phyloP scores from a whole-genome alignment of 1,139 yeast species.

The Hansenula lynferdii region DNA sequence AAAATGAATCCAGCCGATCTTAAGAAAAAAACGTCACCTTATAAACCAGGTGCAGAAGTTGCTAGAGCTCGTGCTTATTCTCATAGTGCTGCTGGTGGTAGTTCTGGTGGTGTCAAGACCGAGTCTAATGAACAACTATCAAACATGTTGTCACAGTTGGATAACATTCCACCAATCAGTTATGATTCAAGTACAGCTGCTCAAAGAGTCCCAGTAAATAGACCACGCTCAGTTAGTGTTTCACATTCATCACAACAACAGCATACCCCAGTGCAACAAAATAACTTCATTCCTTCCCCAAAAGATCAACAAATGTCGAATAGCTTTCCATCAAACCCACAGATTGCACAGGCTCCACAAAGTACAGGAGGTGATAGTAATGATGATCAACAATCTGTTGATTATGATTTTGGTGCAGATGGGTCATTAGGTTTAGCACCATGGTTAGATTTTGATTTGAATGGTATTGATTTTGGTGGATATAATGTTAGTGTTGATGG shows the following conservation, averaged over 20 bases:
- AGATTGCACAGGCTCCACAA: background rate
- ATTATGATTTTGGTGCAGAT: slow-evolving; percentile 58
- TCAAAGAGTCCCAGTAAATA: slow-evolving; percentile 5
- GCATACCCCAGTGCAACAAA: too few species aligned
- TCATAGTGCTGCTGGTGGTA: background rate
- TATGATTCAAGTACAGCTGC: slow-evolving; percentile 1
- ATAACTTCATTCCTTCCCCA: slow-evolving; percentile 4
- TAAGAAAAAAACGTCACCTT: background rate
- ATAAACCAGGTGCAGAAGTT: background rate
- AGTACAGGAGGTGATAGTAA: slow-evolving; percentile 1
- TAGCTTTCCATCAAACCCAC: slow-evolving; percentile 4
- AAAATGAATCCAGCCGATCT: background rate
- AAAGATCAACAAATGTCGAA: slow-evolving; percentile 9
- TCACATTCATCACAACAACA: slow-evolving; percentile 3
- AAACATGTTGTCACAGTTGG: slow-evolving; percentile 21
- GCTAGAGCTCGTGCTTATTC: background rate
- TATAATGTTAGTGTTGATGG: slow-evolving; percentile 8
- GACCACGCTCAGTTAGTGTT: slow-evolving; percentile 3
- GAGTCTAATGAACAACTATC: slow-evolving; percentile 13
- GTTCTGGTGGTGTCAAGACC: background rate
- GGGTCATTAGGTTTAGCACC: slow-evolving; percentile 60
- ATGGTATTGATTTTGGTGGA: slow-evolving; percentile 9
- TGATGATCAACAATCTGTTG: slow-evolving; percentile 18
- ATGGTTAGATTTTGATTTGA: slow-evolving; percentile 36
- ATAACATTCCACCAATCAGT: slow-evolving; percentile 20